Base-by-base conservation (phyloP, 371 early-diverging fungal species). In the Capniomyces stellatus region DNA sequence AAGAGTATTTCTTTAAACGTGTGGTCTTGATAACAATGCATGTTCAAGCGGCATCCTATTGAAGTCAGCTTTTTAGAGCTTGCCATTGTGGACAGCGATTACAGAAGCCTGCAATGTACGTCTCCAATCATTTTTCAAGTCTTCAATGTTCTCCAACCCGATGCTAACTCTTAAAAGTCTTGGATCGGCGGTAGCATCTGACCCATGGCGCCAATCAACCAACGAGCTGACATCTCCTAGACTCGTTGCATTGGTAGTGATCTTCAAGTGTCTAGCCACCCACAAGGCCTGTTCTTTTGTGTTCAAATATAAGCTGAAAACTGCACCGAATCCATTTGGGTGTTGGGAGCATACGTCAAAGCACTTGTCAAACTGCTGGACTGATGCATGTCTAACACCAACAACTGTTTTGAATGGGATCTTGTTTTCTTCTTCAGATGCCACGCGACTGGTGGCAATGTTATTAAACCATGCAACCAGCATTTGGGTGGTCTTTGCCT, bases 401-500 rank as follows among this genome's bases (percentile, higher is more conserved):
- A 54, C 40, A 27, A 68, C 49, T 10, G 44, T 51, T 2, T 50
- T 51, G 29, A 40, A 46, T 19, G 63, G 63, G 22, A 65, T 51
- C 43, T 53, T 29, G 18, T 57, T 49, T 29, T 61, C 55, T 1
- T 46, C 58, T 0, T 31, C 55, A n/a, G 58, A 31, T 3, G 63
- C 58, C 29, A 18, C 19, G 51, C 49, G 61, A 54, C 57, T 59
- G 22, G 23, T 28, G 2, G 56, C 40, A 12, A 52, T 49, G 19
- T 48, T 44, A 35, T 64, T 56, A n/a, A 68, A 47, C 42, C 63
- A 49, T 13, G 63, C 60, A 1, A 66, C 66, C 8, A 68, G 48
- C 24, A 77, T 81, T 53, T 81, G 55, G 19, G 92, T 88, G 57
- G 87, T 89, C 41, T 71, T 61, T 48, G 76, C 79, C 67, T 94